These are phyloP conservation scores for Geranium rotundifolium DNA, from an alignment of 345 rosid species.

Conservation along the genomic window DNA sequence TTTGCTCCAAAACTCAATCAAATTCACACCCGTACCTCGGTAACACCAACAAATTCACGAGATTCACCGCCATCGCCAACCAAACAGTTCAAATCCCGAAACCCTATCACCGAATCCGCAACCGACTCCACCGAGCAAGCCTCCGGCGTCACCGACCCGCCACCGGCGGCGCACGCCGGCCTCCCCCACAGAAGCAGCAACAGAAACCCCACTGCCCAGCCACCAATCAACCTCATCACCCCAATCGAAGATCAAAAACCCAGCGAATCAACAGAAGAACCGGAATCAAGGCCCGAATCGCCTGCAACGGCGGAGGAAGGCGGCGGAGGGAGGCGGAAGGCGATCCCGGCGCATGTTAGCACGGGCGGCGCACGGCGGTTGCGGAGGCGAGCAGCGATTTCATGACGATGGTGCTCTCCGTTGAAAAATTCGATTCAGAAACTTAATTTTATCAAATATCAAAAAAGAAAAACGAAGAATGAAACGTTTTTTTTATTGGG, in stretches of 20 bases:
- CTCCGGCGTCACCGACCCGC: constrained; percentile 19
- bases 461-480: no score
- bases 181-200: constrained; percentile 25
- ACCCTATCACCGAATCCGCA: constrained; percentile 40
- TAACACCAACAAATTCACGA: constrained; percentile 30
- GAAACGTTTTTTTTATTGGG: no score
- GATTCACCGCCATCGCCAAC: constrained; percentile 19
- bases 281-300: neutral
- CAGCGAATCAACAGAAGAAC: neutral
- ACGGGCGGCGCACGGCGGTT: neutral
- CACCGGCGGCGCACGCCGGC: constrained; percentile 19
- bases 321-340: constrained; percentile 1
- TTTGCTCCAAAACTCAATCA: neutral
- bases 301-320: neutral
- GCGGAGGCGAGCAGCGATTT: neutral
- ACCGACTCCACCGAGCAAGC: constrained; percentile 32
- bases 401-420: neutral
- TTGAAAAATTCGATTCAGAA: neutral
- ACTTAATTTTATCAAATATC: no score
- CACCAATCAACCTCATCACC: neutral
- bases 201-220: constrained; percentile 16
- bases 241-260: neutral
- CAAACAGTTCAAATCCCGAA: constrained; percentile 34
- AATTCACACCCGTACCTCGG: constrained; percentile 36
- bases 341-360: constrained; percentile 12